Evolutionary conservation across 179 eudicot genomes (phyloP).

Genomic region (Dionaea muscipula): DNA sequence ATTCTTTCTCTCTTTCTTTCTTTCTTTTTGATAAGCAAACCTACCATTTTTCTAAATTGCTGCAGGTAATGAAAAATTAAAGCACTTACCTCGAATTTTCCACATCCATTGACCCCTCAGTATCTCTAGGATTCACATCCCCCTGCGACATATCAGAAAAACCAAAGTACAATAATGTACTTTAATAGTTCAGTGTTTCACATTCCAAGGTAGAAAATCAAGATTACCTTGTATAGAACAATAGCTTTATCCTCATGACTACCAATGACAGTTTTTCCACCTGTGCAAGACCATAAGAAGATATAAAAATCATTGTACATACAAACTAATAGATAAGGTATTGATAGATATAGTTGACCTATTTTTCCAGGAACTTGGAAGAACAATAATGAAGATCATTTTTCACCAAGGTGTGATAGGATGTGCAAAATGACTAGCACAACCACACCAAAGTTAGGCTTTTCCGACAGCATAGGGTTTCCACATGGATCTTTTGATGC

Average conservation of each 20-base stretch:
- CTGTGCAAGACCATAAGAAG: constrained; percentile 28
- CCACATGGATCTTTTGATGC: no score
- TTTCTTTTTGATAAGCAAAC: no score
- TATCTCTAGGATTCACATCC: constrained; percentile 31
- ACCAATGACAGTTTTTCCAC: constrained; percentile 25
- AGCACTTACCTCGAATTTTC: constrained; percentile 61
- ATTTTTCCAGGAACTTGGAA: no score
- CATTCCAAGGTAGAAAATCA: constrained; percentile 3
- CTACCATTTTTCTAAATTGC: no score
- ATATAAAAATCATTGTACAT: not conserved
- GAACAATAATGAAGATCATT: no score
- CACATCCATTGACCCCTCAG: constrained; percentile 42
- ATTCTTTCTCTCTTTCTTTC: no score
- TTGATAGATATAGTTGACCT: no score
- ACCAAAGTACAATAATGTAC: constrained; percentile 2
- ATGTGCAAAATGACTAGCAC: no score
- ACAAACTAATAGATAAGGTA: not conserved
- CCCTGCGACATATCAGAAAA: constrained; percentile 37
- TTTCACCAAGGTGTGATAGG: no score
- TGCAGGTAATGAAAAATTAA: constrained; percentile 6
- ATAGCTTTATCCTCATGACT: constrained; percentile 69
- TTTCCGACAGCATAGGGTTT: no score
- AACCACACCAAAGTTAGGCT: no score
- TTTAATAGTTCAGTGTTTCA: not conserved
- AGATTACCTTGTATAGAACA: constrained; percentile 73